These are phyloP conservation scores for Veloporphyrellus conicus DNA, from an alignment of 1,284 basidiomycete genomes.

Conservation along the genomic window DNA sequence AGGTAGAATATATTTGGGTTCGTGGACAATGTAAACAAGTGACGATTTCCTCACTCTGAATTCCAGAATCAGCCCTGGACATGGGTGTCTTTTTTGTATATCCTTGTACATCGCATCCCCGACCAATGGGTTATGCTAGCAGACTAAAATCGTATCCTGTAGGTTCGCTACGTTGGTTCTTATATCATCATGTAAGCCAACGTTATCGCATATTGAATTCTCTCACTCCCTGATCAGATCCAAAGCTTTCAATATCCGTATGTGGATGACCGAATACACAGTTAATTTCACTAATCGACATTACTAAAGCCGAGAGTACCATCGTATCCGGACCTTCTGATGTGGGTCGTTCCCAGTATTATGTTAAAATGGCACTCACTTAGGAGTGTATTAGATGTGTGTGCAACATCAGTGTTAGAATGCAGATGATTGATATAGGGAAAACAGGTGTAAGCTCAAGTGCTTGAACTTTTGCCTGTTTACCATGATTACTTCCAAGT, in stretches of 20 bases:
- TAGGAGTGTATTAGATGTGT: neutral
- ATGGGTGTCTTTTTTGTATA: conserved; percentile 5
- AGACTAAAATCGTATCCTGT: neutral
- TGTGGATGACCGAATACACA: neutral
- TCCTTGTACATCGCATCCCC: neutral
- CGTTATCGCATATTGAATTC: neutral
- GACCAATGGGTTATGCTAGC: neutral
- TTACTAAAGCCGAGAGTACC: neutral
- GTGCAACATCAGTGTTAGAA: neutral
- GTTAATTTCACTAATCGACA: neutral
- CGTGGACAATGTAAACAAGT: neutral
- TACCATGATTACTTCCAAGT: neutral
- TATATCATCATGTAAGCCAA: conserved; percentile 1
- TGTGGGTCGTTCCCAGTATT: neutral
- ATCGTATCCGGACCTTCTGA: neutral
- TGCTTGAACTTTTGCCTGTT: neutral
- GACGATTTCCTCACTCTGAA: neutral
- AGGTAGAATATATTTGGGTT: conserved; percentile 14
- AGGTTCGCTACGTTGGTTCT: conserved; percentile 12
- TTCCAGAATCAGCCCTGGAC: conserved; percentile 4
- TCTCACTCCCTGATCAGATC: no score
- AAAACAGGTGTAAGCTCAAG: neutral
- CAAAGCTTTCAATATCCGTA: neutral
- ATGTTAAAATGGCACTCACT: neutral
- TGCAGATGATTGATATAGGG: neutral